phyloP scores from a whole-genome alignment of 1,284 basidiomycete genomes.

The Boletus sp. region DNA sequence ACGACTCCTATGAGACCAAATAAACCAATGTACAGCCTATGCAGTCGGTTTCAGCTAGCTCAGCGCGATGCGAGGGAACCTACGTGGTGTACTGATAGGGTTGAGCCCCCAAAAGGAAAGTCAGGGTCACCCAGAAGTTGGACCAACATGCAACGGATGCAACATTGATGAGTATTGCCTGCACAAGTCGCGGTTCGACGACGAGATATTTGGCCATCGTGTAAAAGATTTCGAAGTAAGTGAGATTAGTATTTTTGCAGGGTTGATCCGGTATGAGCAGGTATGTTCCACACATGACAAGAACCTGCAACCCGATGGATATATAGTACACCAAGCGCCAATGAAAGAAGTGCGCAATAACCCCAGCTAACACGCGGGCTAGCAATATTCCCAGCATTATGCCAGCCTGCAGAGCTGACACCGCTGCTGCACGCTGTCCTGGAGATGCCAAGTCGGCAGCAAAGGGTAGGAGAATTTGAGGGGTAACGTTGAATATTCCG shows the following conservation, averaged over 20 bases:
- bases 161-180: constrained; percentile 54
- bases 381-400: constrained; percentile 66
- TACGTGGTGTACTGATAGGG: constrained; percentile 65
- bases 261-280: constrained; percentile 66
- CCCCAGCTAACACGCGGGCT: constrained; percentile 61
- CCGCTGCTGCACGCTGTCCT: constrained; percentile 51
- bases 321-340: constrained; percentile 67
- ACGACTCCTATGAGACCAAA: constrained; percentile 67
- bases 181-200: constrained; percentile 65
- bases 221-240: constrained; percentile 55
- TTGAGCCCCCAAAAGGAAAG: constrained; percentile 60
- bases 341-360: constrained; percentile 56
- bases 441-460: constrained; percentile 63
- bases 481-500: constrained; percentile 52
- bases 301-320: constrained; percentile 51
- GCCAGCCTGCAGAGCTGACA: constrained; percentile 63
- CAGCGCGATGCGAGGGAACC: constrained; percentile 19
- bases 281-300: constrained; percentile 51
- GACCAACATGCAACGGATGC: constrained; percentile 55
- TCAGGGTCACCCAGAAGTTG: constrained; percentile 68
- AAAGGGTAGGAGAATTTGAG: constrained; percentile 58
- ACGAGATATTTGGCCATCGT: constrained; percentile 61
- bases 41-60: constrained; percentile 3
- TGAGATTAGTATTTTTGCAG: constrained; percentile 52
- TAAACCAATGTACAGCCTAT: constrained; percentile 61